These are phyloP conservation scores for Phialemonium atrogriseum DNA, from an alignment of 2,329 filamentous ascomycete genomes.

Conservation along the genomic window DNA sequence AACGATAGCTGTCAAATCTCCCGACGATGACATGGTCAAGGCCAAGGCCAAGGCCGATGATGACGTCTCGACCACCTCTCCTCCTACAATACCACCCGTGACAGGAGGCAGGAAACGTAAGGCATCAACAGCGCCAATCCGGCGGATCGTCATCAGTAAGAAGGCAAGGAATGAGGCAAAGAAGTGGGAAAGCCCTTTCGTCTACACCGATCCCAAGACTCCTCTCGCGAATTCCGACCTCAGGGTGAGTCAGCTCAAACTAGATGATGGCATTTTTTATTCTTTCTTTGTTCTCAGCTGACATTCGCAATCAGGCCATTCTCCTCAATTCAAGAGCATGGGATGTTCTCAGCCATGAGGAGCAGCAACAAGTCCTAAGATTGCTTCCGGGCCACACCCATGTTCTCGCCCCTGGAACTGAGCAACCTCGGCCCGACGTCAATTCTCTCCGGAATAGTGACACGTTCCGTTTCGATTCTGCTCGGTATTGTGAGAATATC, in stretches of 20 bases:
- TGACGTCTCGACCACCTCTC: not conserved
- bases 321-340: slow-evolving; percentile 28
- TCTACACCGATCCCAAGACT: slow-evolving; percentile 25
- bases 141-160: slow-evolving; percentile 9
- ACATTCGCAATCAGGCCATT: slow-evolving; percentile 19
- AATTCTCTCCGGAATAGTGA: slow-evolving; percentile 29
- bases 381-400: slow-evolving; percentile 26
- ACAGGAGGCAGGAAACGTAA: not conserved
- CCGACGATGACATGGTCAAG: too few relatives aligned
- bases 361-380: slow-evolving; percentile 23
- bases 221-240: slow-evolving; percentile 26
- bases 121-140: not conserved
- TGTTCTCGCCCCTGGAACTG: slow-evolving; percentile 21
- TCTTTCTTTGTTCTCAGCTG: not conserved
- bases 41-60: too few relatives aligned
- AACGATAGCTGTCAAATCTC: too few relatives aligned
- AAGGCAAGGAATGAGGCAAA: slow-evolving; percentile 15
- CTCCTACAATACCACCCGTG: not conserved
- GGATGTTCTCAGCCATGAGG: slow-evolving; percentile 23
- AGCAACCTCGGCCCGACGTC: slow-evolving; percentile 24
- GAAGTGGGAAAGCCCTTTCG: slow-evolving; percentile 19
- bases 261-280: slow-evolving; percentile 5
- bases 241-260: slow-evolving; percentile 18
- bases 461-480: slow-evolving; percentile 33
- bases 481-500: slow-evolving; percentile 34